Base-by-base conservation (phyloP, 306 rosid genomes). In the Vigna hirtella region DNA sequence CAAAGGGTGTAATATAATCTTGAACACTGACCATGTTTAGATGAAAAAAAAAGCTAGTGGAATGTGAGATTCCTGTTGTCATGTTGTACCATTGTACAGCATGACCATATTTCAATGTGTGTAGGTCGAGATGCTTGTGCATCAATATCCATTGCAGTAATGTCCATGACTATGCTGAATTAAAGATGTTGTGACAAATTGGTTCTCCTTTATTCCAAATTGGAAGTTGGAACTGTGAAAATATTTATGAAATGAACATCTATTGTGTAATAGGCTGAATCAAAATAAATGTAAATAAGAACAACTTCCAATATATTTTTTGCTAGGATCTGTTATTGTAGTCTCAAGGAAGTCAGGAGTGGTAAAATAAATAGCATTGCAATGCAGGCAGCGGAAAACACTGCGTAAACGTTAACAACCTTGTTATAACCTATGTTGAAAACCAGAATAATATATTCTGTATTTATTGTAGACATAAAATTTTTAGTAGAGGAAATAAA, bases 181-280 rank as follows among this genome's bases (percentile, higher is more conserved):
- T 79, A 69, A 15, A 51, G 32, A 66, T 7, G 53, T 5, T 36
- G 47, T 61, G 14, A 66, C 56, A 79, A 26, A 24, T n/a, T 72
- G 13, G 68, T 55, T 68, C 55, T 50, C 43, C 14, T 57, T 26
- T 59, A 24, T 38, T 62, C 24, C 57, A 50, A 53, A 53, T 55
- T 62, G 49, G 83, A 71, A 71, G 53, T 61, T 71, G 59, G 83
- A 71, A 61, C 62, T 50, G 4, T 50, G 64, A 62, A 49, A 24
- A 50, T 55, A 12, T 61, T 61, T 45, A 51, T 11, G 72, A 65
- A 64, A 30, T 30, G 5, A 30, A 30, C 61, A 28, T 15, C 26
- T 64, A 22, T 70, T 58, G 26, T 58, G 30, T 47, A 51, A 42
- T 73, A 42, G 49, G 9, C 2, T 40, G 72, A 11, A 48, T 32